Evolutionary conservation across 176 grass and related monocot species (phyloP), one percentile per base, ranked within the genome.

Genomic region (Zea mays): DNA sequence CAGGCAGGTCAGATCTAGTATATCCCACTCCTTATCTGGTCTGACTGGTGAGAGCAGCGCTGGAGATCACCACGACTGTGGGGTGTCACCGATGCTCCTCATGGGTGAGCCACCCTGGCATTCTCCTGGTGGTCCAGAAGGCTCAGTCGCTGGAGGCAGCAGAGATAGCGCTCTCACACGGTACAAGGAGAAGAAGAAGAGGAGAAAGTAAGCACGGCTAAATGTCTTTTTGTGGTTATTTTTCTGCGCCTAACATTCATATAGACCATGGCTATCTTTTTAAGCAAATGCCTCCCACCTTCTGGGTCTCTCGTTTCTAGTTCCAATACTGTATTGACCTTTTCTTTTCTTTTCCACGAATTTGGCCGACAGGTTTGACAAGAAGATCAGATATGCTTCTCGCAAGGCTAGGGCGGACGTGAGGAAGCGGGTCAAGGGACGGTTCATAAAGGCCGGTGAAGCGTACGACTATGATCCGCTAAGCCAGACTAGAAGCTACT

Each of bases 131-230:
- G 77, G 87, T 64, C 78, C 83, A 62, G 96, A 99, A 62, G 67
- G 62, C 55, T 87, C 89, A 72, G 52, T 69, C 16, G 74, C 92
- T 39, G 75, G 67, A 69, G 90, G 79, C 72, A 90, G 74, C 75
- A 91, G 96, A 84, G 90, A 89, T 73, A 93, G 75, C 4, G 96
- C 96, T 69, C 79, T 99, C 63, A 87, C 81, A 39, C 96, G 92
- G 10, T 99, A 99, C 92, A 95, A 90, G 75, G 92, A 95, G 68
- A 99, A 99, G 78, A 99, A 99, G 88, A 90, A 95, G 84, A 84
- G 78, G 77, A 62, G 96, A 62, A 93, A 90, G 96, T 99, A 88
- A 99, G 96, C 46, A 11, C 43, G 37, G 42, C 34, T 54, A 45
- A 40, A 55, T 14, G 10, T 75, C 2, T 59, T 10, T 1, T n/a